Evolutionary conservation across 164 flowering plant genomes (phyloP).

Genomic region (Akebia trifoliata): DNA sequence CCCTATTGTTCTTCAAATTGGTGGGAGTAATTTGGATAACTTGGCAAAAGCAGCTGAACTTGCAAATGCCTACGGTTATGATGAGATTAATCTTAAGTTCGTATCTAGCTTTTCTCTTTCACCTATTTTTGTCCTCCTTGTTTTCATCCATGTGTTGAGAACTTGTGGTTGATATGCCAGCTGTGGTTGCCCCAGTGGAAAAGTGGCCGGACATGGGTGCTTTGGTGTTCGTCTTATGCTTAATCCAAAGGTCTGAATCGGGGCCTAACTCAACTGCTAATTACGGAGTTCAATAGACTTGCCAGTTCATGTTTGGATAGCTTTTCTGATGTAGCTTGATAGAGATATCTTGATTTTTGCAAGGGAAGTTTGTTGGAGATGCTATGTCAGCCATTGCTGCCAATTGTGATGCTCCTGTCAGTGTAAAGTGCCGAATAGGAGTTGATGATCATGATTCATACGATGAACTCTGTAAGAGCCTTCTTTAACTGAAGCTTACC

Average conservation of each 20-base stretch:
- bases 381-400: conserved; percentile 95
- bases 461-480: conserved; percentile 76
- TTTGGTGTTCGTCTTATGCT: conserved; percentile 92
- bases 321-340: conserved; percentile 29
- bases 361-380: conserved; percentile 93
- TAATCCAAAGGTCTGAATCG: conserved; percentile 73
- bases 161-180: conserved; percentile 30
- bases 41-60: conserved; percentile 86
- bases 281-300: background rate
- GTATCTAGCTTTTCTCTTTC: conserved; percentile 15
- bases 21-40: conserved; percentile 82
- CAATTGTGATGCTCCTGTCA: conserved; percentile 79
- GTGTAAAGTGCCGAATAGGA: conserved; percentile 95
- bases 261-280: conserved; percentile 1
- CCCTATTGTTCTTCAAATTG: conserved; percentile 94
- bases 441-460: conserved; percentile 96
- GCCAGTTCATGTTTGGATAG: background rate
- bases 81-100: conserved; percentile 93
- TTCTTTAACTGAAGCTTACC: background rate
- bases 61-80: conserved; percentile 72
- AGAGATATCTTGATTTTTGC: conserved; percentile 22
- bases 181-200: conserved; percentile 97
- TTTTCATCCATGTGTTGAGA: conserved; percentile 2
- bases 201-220: conserved; percentile 96
- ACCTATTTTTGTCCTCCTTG: background rate